Conservation (phyloP, 108 stramenopile genomes). For the Chaetoceros tenuissimus region DNA sequence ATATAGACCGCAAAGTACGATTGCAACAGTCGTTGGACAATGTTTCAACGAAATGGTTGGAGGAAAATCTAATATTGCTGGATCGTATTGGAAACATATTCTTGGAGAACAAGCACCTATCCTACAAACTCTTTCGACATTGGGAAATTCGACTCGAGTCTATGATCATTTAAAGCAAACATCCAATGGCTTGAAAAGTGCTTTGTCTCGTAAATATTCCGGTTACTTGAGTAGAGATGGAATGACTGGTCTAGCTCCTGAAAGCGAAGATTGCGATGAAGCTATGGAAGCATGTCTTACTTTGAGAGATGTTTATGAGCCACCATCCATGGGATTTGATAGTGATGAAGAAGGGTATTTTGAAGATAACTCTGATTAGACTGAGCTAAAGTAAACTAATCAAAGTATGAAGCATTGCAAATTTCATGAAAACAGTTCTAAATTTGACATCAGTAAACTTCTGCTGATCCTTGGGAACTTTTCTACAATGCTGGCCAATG, state of each 20-base stretch:
- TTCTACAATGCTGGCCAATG: too few relatives aligned
- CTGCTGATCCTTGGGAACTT: too few relatives aligned
- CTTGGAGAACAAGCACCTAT: background rate
- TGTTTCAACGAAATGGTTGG: constrained; percentile 38
- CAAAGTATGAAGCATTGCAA: too few relatives aligned
- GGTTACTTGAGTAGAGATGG: constrained; percentile 60
- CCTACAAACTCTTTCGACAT: constrained; percentile 33
- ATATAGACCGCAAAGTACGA: constrained; percentile 57
- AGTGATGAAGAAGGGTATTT: constrained; percentile 15
- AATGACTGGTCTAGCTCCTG: constrained; percentile 55
- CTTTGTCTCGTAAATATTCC: constrained; percentile 30
- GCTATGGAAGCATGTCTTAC: constrained; percentile 50
- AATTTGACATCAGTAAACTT: too few relatives aligned
- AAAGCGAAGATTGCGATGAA: constrained; percentile 67
- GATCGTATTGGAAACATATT: constrained; percentile 49
- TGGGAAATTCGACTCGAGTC: constrained; percentile 58
- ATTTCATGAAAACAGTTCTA: too few relatives aligned
- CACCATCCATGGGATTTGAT: constrained; percentile 45
- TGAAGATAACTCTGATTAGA: background rate
- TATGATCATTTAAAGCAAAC: constrained; percentile 33
- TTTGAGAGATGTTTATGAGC: constrained; percentile 59
- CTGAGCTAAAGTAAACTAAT: too few relatives aligned
- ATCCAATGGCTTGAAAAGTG: constrained; percentile 35
- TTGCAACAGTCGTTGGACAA: constrained; percentile 41
- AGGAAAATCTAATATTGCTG: constrained; percentile 25